Conservation (phyloP, 805 yeast genomes). For the Nakazawaea anatomiae region DNA sequence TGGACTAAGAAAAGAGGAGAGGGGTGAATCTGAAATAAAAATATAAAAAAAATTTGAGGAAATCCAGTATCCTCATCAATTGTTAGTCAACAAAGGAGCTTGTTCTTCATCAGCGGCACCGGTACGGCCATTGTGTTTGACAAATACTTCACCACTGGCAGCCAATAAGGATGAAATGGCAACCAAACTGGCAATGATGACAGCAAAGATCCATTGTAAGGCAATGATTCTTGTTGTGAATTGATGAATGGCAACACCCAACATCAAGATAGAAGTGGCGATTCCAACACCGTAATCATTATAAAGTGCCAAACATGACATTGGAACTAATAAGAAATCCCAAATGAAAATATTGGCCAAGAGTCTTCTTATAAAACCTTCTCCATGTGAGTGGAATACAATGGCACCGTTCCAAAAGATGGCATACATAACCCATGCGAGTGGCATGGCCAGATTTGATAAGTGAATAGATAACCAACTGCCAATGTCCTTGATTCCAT, state of each 20-base stretch:
- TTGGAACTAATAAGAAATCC: slow-evolving; percentile 69
- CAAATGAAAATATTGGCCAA: slow-evolving; percentile 71
- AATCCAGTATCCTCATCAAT: background rate
- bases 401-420: slow-evolving; percentile 86
- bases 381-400: slow-evolving; percentile 53
- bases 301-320: slow-evolving; percentile 46
- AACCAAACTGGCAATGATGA: slow-evolving; percentile 54
- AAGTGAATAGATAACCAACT: slow-evolving; percentile 58
- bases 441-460: slow-evolving; percentile 63
- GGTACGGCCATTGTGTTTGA: slow-evolving; percentile 6
- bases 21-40: background rate
- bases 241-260: slow-evolving; percentile 70
- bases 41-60: background rate
- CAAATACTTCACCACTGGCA: slow-evolving; percentile 30
- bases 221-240: slow-evolving; percentile 64
- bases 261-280: slow-evolving; percentile 47
- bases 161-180: slow-evolving; percentile 44
- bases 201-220: slow-evolving; percentile 83
- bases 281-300: slow-evolving; percentile 72
- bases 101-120: slow-evolving; percentile 19
- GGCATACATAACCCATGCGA: slow-evolving; percentile 68
- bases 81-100: slow-evolving; percentile 24
- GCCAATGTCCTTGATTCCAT: slow-evolving; percentile 41
- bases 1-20: background rate
- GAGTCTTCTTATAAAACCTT: slow-evolving; percentile 51